phyloP scores from a whole-genome alignment of 306 rosid species.

The Neltuma alba region DNA sequence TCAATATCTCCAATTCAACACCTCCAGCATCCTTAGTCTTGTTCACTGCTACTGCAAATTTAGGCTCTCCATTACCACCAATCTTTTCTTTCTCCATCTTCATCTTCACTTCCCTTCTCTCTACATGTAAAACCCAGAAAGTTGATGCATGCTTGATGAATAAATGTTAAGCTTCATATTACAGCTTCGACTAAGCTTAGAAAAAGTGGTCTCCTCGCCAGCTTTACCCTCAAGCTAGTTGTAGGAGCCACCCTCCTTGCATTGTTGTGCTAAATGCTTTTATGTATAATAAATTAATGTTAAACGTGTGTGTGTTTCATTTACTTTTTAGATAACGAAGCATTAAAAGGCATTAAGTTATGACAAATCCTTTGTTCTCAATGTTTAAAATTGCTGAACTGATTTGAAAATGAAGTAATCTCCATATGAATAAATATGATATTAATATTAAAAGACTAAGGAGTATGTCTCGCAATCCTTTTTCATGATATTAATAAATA shows the following conservation, averaged over 20 bases:
- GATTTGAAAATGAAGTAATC: background rate
- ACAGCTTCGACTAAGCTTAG: background rate
- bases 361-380: background rate
- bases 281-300: background rate
- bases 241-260: slow-evolving; percentile 21
- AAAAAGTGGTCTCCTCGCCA: slow-evolving; percentile 27
- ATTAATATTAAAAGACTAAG: background rate
- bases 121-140: background rate
- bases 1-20: background rate
- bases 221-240: slow-evolving; percentile 16
- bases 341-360: background rate
- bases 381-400: slow-evolving; percentile 8
- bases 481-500: background rate
- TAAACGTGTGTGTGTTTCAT: too few species aligned
- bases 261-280: background rate
- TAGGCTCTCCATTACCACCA: slow-evolving; percentile 18
- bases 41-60: slow-evolving; percentile 13
- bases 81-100: slow-evolving; percentile 29
- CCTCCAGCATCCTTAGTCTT: background rate
- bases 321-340: background rate
- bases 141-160: background rate
- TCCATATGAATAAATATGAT: too few species aligned
- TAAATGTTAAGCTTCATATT: background rate
- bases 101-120: slow-evolving; percentile 5
- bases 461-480: background rate